These are phyloP conservation scores for Mycoemilia scoparia DNA, from an alignment of 192 early-diverging fungal genomes.

Conservation along the genomic window DNA sequence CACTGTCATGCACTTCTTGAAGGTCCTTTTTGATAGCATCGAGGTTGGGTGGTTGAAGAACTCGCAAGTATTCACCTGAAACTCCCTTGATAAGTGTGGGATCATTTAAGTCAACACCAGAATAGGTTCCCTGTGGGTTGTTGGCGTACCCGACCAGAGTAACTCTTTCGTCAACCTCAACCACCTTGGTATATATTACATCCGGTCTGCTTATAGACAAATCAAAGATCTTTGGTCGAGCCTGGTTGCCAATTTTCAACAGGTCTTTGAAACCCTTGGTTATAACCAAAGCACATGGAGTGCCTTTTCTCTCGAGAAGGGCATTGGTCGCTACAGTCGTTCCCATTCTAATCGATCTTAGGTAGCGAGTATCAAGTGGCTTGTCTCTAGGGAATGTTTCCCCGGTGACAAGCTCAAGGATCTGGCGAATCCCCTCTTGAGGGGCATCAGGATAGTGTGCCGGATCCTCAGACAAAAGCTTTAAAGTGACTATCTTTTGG, in stretches of 20 bases:
- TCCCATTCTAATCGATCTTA: conserved; percentile 82
- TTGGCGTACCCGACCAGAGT: conserved; percentile 63
- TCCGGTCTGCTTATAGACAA: conserved; percentile 70
- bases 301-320: conserved; percentile 69
- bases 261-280: conserved; percentile 83
- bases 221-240: conserved; percentile 88
- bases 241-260: conserved; percentile 72
- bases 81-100: conserved; percentile 37
- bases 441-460: conserved; percentile 80
- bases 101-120: conserved; percentile 10
- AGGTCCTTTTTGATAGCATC: conserved; percentile 36
- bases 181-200: conserved; percentile 58
- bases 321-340: conserved; percentile 97
- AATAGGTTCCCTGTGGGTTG: conserved; percentile 9
- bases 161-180: conserved; percentile 81
- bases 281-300: conserved; percentile 70
- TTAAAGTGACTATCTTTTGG: conserved; percentile 53
- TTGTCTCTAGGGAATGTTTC: conserved; percentile 39
- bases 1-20: conserved; percentile 36
- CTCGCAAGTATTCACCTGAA: conserved; percentile 69
- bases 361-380: conserved; percentile 48
- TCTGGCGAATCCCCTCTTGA: conserved; percentile 79
- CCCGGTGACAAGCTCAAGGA: conserved; percentile 65
- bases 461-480: conserved; percentile 85
- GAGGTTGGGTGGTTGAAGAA: conserved; percentile 46